Evolutionary conservation across 768 basidiomycete species (phyloP), one percentile per base, ranked within the genome.

Genomic region (Naganishia vishniacii): DNA sequence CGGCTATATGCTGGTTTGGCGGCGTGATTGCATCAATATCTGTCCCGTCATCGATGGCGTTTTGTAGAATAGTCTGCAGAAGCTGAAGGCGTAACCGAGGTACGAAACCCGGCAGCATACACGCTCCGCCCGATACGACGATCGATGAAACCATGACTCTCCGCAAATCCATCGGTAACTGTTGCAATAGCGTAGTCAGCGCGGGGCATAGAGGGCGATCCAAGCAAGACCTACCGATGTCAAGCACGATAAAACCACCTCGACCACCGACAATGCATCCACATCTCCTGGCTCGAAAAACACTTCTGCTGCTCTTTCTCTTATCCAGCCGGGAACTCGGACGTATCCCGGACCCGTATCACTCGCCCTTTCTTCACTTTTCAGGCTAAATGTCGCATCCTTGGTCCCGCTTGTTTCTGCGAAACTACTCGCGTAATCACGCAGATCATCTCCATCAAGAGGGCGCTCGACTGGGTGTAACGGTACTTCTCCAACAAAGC

Each of bases 51-150:
- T 32, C 11, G 42, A 61, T 15, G 64, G 61, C 31, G 6, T 64
- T 60, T 1, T 71, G 72, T 2, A 80, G 78, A 26, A 91, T 80
- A 7, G 83, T 82, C 2, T 83, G 83, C 15, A 91, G 69, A 29
- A 97, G 81, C 72, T 93, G 87, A 0, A 81, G 77, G 31, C 89
- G 87, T n/a, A 97, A 81, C 7, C 95, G 85, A 5, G 88, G 86
- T 46, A 94, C 89, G 77, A 97, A 94, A 0, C 91, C 91, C 0
- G 93, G 91, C 9, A 98, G 78, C 86, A 90, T 90, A 3, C 88
- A 82, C 0, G 90, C 92, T 0, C 95, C 95, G 6, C 95, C 95
- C 1, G 83, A 82, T 34, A 95, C 82, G 46, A 98, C 82, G 49
- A 99, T 87, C 5, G 88, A 88, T 0, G 88, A 87, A 1, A 86